These are phyloP conservation scores for Quercus gilva DNA, from an alignment of 306 rosid genomes.

Conservation along the genomic window DNA sequence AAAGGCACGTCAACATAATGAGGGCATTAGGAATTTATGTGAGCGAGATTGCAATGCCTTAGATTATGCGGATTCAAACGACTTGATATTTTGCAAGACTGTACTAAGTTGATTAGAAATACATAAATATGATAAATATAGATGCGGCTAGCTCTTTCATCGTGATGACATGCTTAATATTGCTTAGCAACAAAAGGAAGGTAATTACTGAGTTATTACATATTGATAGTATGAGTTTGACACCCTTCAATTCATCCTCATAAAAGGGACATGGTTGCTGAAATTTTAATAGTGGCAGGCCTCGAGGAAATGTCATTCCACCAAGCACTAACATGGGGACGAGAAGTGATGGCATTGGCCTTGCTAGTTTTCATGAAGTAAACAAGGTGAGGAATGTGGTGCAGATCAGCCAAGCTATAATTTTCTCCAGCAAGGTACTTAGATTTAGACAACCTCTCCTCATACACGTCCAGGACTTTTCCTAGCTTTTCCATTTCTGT, in stretches of 20 bases:
- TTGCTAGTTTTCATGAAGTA: slow-evolving; percentile 9
- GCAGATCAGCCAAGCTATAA: slow-evolving; percentile 5
- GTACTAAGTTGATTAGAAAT: too few species aligned
- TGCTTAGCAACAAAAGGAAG: too few species aligned
- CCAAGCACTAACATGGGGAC: slow-evolving; percentile 10
- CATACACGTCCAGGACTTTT: slow-evolving; percentile 7
- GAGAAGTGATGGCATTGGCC: not conserved
- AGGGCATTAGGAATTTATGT: too few species aligned
- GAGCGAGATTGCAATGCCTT: too few species aligned
- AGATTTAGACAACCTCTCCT: not conserved
- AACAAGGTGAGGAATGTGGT: slow-evolving; percentile 10
- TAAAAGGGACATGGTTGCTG: not conserved
- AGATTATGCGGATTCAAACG: too few species aligned
- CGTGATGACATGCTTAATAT: too few species aligned
- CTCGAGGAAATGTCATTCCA: slow-evolving; percentile 18
- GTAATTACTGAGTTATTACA: too few species aligned
- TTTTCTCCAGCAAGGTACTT: slow-evolving; percentile 6
- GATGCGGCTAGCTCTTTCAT: too few species aligned
- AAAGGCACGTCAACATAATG: too few species aligned
- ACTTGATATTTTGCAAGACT: too few species aligned
- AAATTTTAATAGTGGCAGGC: not conserved
- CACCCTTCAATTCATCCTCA: not conserved
- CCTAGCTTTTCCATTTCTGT: slow-evolving; percentile 1
- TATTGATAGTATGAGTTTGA: too few species aligned
- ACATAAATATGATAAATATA: too few species aligned